phyloP scores from a whole-genome alignment of 345 rosid species.

The Rhizophora apiculata region DNA sequence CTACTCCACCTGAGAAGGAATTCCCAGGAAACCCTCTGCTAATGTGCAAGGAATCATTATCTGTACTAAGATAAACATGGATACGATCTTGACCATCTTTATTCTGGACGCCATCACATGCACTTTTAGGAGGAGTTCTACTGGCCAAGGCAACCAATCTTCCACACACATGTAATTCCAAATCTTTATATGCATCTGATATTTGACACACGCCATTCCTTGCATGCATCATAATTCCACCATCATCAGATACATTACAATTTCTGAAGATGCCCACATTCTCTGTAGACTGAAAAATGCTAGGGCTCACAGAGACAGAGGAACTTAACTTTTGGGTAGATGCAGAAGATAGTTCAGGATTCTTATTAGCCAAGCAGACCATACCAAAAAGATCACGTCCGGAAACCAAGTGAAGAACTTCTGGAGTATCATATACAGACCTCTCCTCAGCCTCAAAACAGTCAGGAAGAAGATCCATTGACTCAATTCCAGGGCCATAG shows the following conservation, averaged over 20 bases:
- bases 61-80: constrained; percentile 62
- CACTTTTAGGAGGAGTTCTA: constrained; percentile 62
- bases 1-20: constrained; percentile 23
- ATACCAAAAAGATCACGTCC: constrained; percentile 90
- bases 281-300: constrained; percentile 22
- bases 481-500: constrained; percentile 81
- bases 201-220: constrained; percentile 25
- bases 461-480: constrained; percentile 78
- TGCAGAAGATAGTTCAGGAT: constrained; percentile 47
- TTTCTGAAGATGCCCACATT: constrained; percentile 22
- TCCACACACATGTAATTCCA: constrained; percentile 76
- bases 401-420: constrained; percentile 87
- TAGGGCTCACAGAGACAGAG: constrained; percentile 30
- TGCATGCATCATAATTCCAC: constrained; percentile 27
- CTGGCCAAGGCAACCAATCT: constrained; percentile 72
- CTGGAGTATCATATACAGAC: constrained; percentile 65
- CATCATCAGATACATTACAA: constrained; percentile 25
- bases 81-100: constrained; percentile 61
- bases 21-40: constrained; percentile 17
- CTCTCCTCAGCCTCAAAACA: constrained; percentile 97
- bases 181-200: constrained; percentile 78
- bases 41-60: constrained; percentile 24
- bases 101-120: constrained; percentile 27
- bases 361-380: constrained; percentile 59
- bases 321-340: constrained; percentile 41